These are phyloP conservation scores for Przewalskia tangutica DNA, from an alignment of 257 asterid genomes.

Conservation along the genomic window DNA sequence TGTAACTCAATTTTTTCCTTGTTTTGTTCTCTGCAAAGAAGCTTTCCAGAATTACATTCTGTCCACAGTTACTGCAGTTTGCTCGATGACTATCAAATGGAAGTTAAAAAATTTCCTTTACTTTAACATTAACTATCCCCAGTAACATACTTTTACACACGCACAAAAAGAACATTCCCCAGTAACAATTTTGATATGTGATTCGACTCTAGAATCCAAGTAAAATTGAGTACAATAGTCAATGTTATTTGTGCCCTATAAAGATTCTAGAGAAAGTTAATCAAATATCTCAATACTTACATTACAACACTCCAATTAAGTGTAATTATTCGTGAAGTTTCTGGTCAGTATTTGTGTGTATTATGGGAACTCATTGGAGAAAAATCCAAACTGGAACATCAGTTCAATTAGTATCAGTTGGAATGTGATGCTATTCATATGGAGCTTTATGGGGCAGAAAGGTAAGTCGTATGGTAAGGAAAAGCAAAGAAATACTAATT, in stretches of 20 bases:
- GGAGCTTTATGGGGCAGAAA: neutral
- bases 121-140: neutral
- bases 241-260: neutral
- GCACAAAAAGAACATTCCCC: neutral
- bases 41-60: neutral
- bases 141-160: too few species aligned
- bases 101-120: neutral
- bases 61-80: neutral
- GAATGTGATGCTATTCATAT: neutral
- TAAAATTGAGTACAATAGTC: neutral
- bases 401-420: neutral
- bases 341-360: neutral
- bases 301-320: neutral
- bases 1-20: neutral
- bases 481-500: neutral
- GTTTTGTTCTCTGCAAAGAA: neutral
- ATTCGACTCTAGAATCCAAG: neutral
- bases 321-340: neutral
- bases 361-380: neutral
- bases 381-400: neutral
- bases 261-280: neutral
- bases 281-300: neutral
- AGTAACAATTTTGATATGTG: neutral
- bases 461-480: neutral
- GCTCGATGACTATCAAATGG: neutral